Conservation (phyloP, 2,329 filamentous ascomycete species). For the Emydomyces testavorans region DNA sequence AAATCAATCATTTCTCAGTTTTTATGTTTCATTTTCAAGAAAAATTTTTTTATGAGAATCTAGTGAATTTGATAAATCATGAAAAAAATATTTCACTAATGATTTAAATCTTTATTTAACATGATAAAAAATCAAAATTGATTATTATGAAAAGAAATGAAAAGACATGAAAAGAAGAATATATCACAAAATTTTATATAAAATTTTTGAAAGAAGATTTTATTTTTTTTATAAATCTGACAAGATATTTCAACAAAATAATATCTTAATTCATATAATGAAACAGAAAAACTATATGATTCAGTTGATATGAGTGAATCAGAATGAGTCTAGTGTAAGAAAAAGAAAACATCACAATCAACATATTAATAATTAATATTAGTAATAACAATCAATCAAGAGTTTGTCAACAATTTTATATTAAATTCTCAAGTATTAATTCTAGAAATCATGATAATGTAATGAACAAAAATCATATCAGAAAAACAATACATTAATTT, state of each 20-base stretch:
- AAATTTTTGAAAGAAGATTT: conserved; percentile 1
- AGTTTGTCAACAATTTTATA: no score
- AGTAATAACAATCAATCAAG: no score
- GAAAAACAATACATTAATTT: no score
- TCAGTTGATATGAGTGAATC: no score
- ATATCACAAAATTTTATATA: conserved; percentile 6
- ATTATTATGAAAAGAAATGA: conserved; percentile 7
- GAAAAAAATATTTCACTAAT: conserved; percentile 4
- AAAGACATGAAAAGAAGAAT: background rate
- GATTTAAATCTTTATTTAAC: conserved; percentile 9
- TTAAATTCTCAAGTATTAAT: no score
- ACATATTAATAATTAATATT: no score
- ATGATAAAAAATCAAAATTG: background rate
- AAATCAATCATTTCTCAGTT: background rate
- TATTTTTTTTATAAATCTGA: background rate
- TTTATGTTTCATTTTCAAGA: no score
- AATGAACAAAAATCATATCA: no score
- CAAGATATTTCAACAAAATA: conserved; percentile 17
- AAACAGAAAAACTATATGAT: no score
- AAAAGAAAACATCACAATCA: no score
- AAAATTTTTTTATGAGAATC: background rate
- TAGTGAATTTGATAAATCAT: conserved; percentile 11
- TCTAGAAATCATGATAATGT: no score
- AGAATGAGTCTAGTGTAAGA: no score
- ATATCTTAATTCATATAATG: conserved; percentile 12